Percentiles rank a stretch among this genome's conserved stretches.
phyloP scores from a whole-genome alignment of 2,329 filamentous ascomycete species.

The Zymoseptoria passerinii region DNA sequence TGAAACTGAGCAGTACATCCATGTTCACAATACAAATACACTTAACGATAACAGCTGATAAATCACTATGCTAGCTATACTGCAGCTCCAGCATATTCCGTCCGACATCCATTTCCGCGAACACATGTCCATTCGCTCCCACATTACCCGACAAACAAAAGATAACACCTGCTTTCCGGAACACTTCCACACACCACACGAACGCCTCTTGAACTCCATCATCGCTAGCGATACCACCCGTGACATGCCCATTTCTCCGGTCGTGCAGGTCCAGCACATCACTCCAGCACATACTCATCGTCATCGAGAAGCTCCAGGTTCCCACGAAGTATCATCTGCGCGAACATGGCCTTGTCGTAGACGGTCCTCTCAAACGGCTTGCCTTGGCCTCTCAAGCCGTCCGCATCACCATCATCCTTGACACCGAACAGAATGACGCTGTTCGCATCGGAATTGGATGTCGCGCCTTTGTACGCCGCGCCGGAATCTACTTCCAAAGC shows the following conservation, averaged over 20 bases:
- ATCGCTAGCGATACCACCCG: background rate
- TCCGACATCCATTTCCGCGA: background rate
- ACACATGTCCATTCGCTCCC: background rate
- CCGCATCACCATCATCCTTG: constrained; percentile 29
- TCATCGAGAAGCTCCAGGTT: constrained; percentile 32
- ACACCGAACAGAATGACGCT: constrained; percentile 35
- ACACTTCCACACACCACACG: too few relatives aligned
- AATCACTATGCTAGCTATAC: background rate
- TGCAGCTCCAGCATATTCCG: background rate
- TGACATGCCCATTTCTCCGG: too few relatives aligned
- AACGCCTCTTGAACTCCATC: background rate
- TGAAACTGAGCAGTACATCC: too few relatives aligned
- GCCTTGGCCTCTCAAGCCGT: constrained; percentile 24
- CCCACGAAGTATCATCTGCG: constrained; percentile 37
- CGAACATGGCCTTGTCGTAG: constrained; percentile 38
- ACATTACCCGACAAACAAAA: background rate
- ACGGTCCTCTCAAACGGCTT: constrained; percentile 26
- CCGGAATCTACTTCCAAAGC: constrained; percentile 26
- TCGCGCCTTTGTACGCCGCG: constrained; percentile 13
- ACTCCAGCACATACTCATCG: constrained; percentile 30
- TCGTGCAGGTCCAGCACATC: background rate
- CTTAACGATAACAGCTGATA: too few relatives aligned
- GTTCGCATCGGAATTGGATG: constrained; percentile 11
- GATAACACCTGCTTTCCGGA: background rate
- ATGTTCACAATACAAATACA: too few relatives aligned